A percentile compares a stretch with the other conserved stretches of the same genome.
Evolutionary conservation across 176 grass and related monocot species (phyloP).

Genomic region (Elaeis guineensis): DNA sequence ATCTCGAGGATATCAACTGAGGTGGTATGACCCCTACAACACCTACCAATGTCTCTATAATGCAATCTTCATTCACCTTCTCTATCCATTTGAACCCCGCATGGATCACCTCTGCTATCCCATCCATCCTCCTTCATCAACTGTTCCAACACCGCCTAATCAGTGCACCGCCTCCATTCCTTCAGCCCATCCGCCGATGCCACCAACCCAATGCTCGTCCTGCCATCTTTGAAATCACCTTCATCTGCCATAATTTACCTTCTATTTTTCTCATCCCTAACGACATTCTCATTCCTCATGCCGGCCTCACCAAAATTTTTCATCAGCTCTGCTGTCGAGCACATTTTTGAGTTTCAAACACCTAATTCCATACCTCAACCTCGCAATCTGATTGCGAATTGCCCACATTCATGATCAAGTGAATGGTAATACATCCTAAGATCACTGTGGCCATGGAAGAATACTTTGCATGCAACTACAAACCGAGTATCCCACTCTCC

Average conservation of each 20-base stretch:
- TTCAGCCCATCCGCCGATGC: constrained; percentile 47
- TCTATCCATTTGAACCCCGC: constrained; percentile 54
- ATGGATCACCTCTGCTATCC: constrained; percentile 27
- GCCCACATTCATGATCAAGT: constrained; percentile 42
- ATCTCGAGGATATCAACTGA: too few relatives aligned
- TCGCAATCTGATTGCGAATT: constrained; percentile 46
- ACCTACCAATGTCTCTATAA: constrained; percentile 53
- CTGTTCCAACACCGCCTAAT: constrained; percentile 35
- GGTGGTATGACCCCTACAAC: too few relatives aligned
- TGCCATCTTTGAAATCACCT: constrained; percentile 31
- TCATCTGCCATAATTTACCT: constrained; percentile 73
- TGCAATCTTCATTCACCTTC: constrained; percentile 64
- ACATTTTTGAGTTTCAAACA: constrained; percentile 56
- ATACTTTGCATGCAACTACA: constrained; percentile 49
- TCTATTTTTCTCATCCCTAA: constrained; percentile 37
- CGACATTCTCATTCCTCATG: constrained; percentile 53
- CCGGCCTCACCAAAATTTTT: constrained; percentile 52
- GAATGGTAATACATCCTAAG: constrained; percentile 89
- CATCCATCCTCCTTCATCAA: constrained; percentile 50
- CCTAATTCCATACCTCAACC: constrained; percentile 60
- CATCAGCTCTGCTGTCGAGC: constrained; percentile 31
- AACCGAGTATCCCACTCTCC: constrained; percentile 47
- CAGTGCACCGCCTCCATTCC: constrained; percentile 48
- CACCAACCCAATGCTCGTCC: constrained; percentile 53
- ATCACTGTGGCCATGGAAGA: constrained; percentile 53